phyloP scores from a whole-genome alignment of 345 rosid species.

The Melastoma malabathricum region DNA sequence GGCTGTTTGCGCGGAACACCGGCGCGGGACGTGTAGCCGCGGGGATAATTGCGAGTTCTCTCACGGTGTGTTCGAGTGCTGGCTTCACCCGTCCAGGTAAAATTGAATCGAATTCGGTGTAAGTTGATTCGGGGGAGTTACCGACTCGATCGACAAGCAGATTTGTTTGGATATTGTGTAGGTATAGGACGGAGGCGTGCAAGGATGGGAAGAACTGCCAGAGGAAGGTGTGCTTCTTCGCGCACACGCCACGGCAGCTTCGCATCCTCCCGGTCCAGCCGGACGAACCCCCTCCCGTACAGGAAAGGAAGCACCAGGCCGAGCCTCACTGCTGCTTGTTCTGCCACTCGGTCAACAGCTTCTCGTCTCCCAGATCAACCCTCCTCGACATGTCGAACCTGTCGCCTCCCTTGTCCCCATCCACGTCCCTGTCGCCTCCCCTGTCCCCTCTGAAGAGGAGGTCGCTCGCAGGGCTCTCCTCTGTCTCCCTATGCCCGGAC shows the following conservation, averaged over 20 bases:
- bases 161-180: not conserved
- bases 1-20: constrained; percentile 56
- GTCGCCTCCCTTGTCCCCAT: constrained; percentile 45
- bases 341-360: constrained; percentile 25
- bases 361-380: constrained; percentile 65
- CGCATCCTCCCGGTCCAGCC: constrained; percentile 33
- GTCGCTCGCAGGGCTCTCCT: constrained; percentile 16
- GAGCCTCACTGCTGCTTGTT: constrained; percentile 36
- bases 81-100: constrained; percentile 57
- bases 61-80: constrained; percentile 70
- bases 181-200: constrained; percentile 56
- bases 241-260: constrained; percentile 55
- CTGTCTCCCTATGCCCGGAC: constrained; percentile 20
- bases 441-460: constrained; percentile 3
- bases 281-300: constrained; percentile 3
- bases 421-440: constrained; percentile 52
- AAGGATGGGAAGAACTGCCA: constrained; percentile 59
- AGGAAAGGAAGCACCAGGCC: constrained; percentile 1
- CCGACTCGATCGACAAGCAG: too few relatives aligned
- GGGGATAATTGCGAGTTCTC: constrained; percentile 59
- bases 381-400: constrained; percentile 42
- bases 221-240: constrained; percentile 64
- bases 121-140: not conserved
- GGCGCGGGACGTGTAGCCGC: constrained; percentile 43
- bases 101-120: not conserved